Conservation (phyloP, 352 stramenopile genomes). For the Globisporangium nodosum region DNA sequence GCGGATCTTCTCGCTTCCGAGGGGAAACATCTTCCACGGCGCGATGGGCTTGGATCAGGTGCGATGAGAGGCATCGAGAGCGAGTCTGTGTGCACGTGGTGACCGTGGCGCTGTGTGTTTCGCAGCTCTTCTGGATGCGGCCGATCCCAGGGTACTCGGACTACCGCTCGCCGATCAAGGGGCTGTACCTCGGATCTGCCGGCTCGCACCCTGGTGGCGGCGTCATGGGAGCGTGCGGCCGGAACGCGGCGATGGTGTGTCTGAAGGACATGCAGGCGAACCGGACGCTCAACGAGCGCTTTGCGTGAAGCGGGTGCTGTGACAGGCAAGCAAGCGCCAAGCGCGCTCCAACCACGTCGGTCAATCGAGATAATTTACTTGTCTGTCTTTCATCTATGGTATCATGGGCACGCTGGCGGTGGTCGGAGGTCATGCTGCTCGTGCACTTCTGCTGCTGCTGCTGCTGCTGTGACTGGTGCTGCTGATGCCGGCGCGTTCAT, state of each 20-base stretch:
- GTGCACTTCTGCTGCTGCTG: neutral
- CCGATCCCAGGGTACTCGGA: constrained; percentile 77
- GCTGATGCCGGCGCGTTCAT: neutral
- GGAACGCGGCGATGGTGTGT: constrained; percentile 76
- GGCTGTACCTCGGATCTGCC: constrained; percentile 82
- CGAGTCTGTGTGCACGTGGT: neutral
- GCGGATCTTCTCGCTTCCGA: constrained; percentile 78
- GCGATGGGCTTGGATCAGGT: constrained; percentile 88
- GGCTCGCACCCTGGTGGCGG: constrained; percentile 87
- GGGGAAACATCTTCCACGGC: constrained; percentile 89
- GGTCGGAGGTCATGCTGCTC: neutral
- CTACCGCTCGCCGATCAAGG: constrained; percentile 78
- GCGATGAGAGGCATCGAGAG: neutral
- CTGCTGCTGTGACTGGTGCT: neutral
- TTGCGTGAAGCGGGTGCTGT: neutral
- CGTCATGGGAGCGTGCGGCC: constrained; percentile 86
- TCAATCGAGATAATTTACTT: constrained; percentile 1
- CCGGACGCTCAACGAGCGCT: constrained; percentile 3
- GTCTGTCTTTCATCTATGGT: constrained; percentile 14
- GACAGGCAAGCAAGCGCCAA: neutral
- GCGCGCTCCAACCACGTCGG: neutral
- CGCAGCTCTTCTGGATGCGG: constrained; percentile 81
- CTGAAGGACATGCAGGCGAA: constrained; percentile 49
- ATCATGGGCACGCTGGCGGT: constrained; percentile 5
- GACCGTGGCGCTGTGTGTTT: constrained; percentile 3